phyloP scores from a whole-genome alignment of 306 rosid genomes.

The Crotalaria pallida region DNA sequence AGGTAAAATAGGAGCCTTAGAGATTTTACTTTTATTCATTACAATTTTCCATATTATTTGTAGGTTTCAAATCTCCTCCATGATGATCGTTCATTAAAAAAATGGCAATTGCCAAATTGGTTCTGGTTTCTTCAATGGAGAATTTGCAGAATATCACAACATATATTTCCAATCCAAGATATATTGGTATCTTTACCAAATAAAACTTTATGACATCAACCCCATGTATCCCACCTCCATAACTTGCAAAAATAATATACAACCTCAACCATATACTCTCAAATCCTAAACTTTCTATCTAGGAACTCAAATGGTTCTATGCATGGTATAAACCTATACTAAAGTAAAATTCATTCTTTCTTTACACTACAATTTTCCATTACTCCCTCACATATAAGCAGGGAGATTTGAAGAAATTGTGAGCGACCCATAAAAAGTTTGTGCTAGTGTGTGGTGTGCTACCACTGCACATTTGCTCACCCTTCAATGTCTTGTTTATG shows the following conservation, averaged over 20 bases:
- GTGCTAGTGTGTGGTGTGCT: slow-evolving; percentile 1
- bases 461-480: slow-evolving; percentile 26
- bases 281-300: slow-evolving; percentile 73
- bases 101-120: background rate
- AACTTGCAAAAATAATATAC: slow-evolving; percentile 93
- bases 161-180: slow-evolving; percentile 42
- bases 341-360: slow-evolving; percentile 63
- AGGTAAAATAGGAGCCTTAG: background rate
- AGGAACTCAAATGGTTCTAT: slow-evolving; percentile 73
- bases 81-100: background rate
- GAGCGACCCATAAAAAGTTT: slow-evolving; percentile 11
- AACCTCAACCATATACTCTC: slow-evolving; percentile 82
- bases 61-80: background rate
- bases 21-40: background rate
- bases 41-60: background rate
- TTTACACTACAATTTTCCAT: slow-evolving; percentile 67
- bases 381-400: slow-evolving; percentile 27
- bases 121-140: slow-evolving; percentile 7
- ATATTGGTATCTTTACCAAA: slow-evolving; percentile 59
- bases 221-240: slow-evolving; percentile 62
- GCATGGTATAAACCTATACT: slow-evolving; percentile 81
- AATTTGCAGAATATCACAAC: slow-evolving; percentile 19
- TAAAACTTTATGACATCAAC: slow-evolving; percentile 62
- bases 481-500: slow-evolving; percentile 34
- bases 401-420: slow-evolving; percentile 39